A percentile compares a stretch with the other conserved stretches of the same genome.
phyloP scores from a whole-genome alignment of 331 rosid species.

The Cydonia oblonga region DNA sequence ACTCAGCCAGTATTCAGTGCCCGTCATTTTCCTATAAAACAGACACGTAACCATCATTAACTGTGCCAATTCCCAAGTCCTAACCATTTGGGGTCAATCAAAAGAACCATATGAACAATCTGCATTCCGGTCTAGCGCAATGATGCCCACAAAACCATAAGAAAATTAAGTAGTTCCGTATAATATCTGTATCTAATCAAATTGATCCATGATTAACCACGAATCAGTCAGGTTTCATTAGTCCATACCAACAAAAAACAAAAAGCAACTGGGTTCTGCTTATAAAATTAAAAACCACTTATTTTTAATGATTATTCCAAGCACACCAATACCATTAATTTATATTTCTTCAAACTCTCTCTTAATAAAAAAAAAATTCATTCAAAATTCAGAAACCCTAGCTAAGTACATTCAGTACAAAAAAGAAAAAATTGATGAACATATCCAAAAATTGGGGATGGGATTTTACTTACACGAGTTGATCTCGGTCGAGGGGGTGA shows the following conservation, averaged over 20 bases:
- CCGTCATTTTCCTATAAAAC: constrained; percentile 62
- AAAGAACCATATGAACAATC: neutral
- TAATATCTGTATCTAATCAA: neutral
- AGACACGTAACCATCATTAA: neutral
- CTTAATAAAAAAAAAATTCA: neutral
- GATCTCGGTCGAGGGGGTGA: constrained; percentile 78
- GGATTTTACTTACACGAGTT: constrained; percentile 41
- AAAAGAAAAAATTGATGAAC: neutral
- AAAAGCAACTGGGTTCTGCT: neutral
- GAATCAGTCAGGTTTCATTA: neutral
- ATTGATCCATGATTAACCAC: neutral
- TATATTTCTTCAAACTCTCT: neutral
- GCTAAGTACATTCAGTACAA: neutral
- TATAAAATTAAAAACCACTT: neutral
- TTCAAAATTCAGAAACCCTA: neutral
- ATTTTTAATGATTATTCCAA: neutral
- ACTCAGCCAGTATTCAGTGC: constrained; percentile 54
- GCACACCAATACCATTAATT: neutral
- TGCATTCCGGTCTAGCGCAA: neutral
- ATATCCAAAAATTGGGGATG: neutral
- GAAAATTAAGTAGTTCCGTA: neutral
- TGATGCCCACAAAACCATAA: neutral
- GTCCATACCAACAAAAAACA: neutral
- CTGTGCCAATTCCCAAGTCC: neutral
- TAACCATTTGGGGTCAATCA: neutral